phyloP scores from a whole-genome alignment of 495 filamentous ascomycete species.

The Penicillium subrubescens region DNA sequence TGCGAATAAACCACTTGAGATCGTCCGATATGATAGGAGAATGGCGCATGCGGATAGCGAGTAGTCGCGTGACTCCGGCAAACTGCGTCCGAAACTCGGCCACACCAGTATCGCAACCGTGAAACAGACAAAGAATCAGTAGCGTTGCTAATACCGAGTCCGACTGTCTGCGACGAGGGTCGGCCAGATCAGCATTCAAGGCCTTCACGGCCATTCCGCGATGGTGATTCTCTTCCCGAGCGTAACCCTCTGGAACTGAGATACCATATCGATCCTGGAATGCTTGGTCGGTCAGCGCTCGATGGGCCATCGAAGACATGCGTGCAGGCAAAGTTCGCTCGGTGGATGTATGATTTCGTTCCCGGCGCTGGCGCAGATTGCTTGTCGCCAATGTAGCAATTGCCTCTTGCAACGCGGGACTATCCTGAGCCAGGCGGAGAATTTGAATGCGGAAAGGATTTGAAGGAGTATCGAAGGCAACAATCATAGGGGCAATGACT shows the following conservation, averaged over 20 bases:
- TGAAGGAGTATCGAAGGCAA: slow-evolving; percentile 82
- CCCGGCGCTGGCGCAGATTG: slow-evolving; percentile 64
- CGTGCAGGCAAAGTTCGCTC: slow-evolving; percentile 48
- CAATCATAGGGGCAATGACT: slow-evolving; percentile 86
- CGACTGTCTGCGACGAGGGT: slow-evolving; percentile 70
- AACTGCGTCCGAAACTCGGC: slow-evolving; percentile 93
- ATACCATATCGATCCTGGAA: slow-evolving; percentile 41
- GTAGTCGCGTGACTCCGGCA: slow-evolving; percentile 89
- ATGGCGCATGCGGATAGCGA: slow-evolving; percentile 69
- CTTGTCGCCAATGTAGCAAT: slow-evolving; percentile 88
- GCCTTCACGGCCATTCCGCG: slow-evolving; percentile 78
- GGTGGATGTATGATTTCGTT: slow-evolving; percentile 44
- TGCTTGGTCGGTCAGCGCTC: slow-evolving; percentile 43
- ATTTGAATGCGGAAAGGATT: slow-evolving; percentile 88
- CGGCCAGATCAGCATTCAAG: slow-evolving; percentile 79
- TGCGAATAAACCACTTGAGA: slow-evolving; percentile 89
- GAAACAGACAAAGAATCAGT: slow-evolving; percentile 85
- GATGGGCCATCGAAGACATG: slow-evolving; percentile 54
- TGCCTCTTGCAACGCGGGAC: slow-evolving; percentile 83
- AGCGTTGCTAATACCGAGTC: slow-evolving; percentile 90
- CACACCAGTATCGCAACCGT: slow-evolving; percentile 89
- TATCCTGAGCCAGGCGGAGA: slow-evolving; percentile 73
- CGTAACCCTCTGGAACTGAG: slow-evolving; percentile 36
- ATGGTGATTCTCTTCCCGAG: slow-evolving; percentile 79
- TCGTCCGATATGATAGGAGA: slow-evolving; percentile 64